phyloP scores from a whole-genome alignment of 129 eudicot genomes.

The Apium graveolens region DNA sequence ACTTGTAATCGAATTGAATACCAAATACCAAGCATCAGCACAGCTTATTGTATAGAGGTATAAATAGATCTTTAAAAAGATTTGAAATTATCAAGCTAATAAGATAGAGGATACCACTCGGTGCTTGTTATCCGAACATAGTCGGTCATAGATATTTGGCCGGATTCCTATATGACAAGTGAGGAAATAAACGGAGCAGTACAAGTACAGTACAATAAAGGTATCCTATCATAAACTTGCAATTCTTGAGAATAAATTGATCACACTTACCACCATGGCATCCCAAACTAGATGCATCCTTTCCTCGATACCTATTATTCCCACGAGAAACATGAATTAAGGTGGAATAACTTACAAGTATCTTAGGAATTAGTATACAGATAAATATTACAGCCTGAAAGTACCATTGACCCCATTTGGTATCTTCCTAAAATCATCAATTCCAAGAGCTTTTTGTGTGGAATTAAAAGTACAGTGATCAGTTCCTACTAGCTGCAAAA shows the following conservation, averaged over 20 bases:
- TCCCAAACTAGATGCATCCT: constrained; percentile 98
- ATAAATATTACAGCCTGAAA: constrained; percentile 1
- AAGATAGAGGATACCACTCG: constrained; percentile 58
- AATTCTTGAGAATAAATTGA: background rate
- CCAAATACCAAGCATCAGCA: constrained; percentile 1
- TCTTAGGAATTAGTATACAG: background rate
- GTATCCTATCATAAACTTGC: background rate
- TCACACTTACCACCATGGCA: constrained; percentile 81
- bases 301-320: constrained; percentile 76
- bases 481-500: constrained; percentile 95
- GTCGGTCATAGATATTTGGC: constrained; percentile 77
- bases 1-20: constrained; percentile 9
- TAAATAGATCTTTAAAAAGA: constrained; percentile 1
- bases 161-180: constrained; percentile 60
- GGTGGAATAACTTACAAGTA: background rate
- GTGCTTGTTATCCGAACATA: constrained; percentile 93
- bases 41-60: constrained; percentile 5
- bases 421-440: constrained; percentile 86
- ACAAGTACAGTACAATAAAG: background rate
- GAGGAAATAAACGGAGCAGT: background rate
- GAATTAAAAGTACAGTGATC: constrained; percentile 95
- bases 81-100: constrained; percentile 2
- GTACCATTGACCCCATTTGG: constrained; percentile 98
- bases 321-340: background rate
- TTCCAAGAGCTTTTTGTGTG: constrained; percentile 77